phyloP scores from a whole-genome alignment of 2,329 filamentous ascomycete genomes.

The Fusarium sp. region DNA sequence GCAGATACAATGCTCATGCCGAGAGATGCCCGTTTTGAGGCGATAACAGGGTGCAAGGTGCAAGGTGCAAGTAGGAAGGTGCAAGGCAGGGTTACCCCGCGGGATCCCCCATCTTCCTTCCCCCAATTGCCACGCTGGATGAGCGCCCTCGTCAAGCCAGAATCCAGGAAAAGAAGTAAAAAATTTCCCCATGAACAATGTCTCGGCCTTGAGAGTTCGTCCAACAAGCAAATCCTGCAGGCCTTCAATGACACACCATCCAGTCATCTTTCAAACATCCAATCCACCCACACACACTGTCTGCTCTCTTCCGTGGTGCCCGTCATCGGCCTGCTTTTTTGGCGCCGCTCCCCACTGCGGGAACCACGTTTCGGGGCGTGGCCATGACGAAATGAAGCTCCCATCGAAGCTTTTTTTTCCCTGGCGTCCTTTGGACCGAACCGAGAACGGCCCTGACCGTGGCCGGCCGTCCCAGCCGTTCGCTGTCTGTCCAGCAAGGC shows the following conservation, averaged over 20 bases:
- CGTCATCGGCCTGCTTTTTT: slow-evolving; percentile 16
- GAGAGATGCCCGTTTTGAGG: slow-evolving; percentile 1
- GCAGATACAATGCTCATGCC: background rate
- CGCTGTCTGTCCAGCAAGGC: background rate
- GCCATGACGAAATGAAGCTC: slow-evolving; percentile 40
- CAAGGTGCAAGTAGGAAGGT: background rate
- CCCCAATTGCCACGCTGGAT: slow-evolving; percentile 9
- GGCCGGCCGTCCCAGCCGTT: slow-evolving; percentile 15
- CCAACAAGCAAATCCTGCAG: slow-evolving; percentile 1
- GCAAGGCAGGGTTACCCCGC: slow-evolving; percentile 37
- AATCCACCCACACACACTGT: slow-evolving; percentile 1
- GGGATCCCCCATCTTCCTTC: slow-evolving; percentile 22
- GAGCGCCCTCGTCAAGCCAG: background rate
- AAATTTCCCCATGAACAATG: background rate
- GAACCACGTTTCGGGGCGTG: slow-evolving; percentile 31
- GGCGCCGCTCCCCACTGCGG: slow-evolving; percentile 33
- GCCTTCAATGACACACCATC: slow-evolving; percentile 8
- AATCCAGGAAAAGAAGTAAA: background rate
- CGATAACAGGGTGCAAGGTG: slow-evolving; percentile 6
- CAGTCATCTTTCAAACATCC: background rate
- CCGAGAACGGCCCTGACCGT: slow-evolving; percentile 37
- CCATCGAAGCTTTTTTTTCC: slow-evolving; percentile 11
- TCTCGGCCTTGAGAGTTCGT: slow-evolving; percentile 15
- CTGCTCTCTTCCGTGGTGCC: slow-evolving; percentile 2
- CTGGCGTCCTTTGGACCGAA: slow-evolving; percentile 47